Base-by-base conservation (phyloP, 2,329 filamentous ascomycete species). In the Sclerotinia trifoliorum region DNA sequence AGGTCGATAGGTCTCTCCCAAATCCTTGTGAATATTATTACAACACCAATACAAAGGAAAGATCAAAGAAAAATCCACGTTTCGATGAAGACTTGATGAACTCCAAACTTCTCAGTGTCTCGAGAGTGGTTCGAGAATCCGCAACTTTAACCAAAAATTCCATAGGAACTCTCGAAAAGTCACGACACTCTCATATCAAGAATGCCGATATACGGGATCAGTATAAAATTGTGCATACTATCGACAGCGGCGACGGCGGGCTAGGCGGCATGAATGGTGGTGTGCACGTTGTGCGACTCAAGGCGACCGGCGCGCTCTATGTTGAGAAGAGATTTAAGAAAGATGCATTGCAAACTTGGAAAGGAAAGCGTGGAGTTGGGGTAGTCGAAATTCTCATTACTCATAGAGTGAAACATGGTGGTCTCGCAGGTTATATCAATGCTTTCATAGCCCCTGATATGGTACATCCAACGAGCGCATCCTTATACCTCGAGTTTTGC, bases 261-360 rank as follows among this genome's bases (percentile, higher is more conserved):
- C 55, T 74, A 52, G 75, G 75, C 11, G 75, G 69, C 3, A 75
- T 76, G 73, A 77, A 77, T 56, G 74, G 72, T 4, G 74, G 74
- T n/a, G 71, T 75, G 6, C 71, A 70, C 62, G 72, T 75, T 11
- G 74, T 74, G 2, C 69, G 70, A 21, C 51, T 70, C 44, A 75
- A 70, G 54, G 64, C 54, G 10, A 44, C 39, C 17, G 35, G 49
- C 19, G 66, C 56, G 24, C 62, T 74, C 8, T 69, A 60, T 44
- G 67, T 74, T 5, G 71, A 73, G 29, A 74, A 74, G 39, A 69
- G 68, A 60, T 74, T 74, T 58, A 70, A 66, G 17, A n/a, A 44
- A 19, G 57, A 63, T 15, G 44, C 24, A 5, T 44, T 66, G 44
- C 2, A 19, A 66, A 6, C 32, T 58, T 26, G n/a, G 8, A 24